phyloP scores from a whole-genome alignment of 129 eudicot genomes.

The Centella asiatica region DNA sequence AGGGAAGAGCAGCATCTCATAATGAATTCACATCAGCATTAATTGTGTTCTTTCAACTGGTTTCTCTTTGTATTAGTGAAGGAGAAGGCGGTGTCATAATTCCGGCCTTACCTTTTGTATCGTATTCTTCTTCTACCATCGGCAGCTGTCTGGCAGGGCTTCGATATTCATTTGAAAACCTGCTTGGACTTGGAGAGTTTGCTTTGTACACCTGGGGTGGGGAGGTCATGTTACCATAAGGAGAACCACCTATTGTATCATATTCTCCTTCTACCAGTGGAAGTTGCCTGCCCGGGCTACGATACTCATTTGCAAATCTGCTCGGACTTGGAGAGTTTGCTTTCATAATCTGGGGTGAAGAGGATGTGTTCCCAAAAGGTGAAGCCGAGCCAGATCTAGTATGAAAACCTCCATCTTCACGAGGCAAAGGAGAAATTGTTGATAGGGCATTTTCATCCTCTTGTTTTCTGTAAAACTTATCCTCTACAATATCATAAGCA shows the following conservation, averaged over 20 bases:
- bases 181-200: slow-evolving; percentile 6
- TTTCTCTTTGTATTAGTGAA: slow-evolving; percentile 47
- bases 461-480: slow-evolving; percentile 47
- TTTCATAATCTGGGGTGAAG: slow-evolving; percentile 15
- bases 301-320: slow-evolving; percentile 31
- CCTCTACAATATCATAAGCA: slow-evolving; percentile 59
- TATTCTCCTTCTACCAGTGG: slow-evolving; percentile 28
- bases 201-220: not conserved
- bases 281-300: slow-evolving; percentile 32
- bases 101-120: slow-evolving; percentile 23
- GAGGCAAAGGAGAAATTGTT: slow-evolving; percentile 41
- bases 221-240: not conserved
- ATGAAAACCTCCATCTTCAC: slow-evolving; percentile 39
- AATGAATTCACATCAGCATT: not conserved
- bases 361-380: slow-evolving; percentile 27
- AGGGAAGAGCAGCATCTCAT: not conserved
- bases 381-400: slow-evolving; percentile 40
- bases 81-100: slow-evolving; percentile 67
- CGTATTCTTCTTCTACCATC: slow-evolving; percentile 27
- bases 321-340: slow-evolving; percentile 52
- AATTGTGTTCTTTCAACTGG: slow-evolving; percentile 13
- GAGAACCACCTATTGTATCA: slow-evolving; percentile 14
- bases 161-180: slow-evolving; percentile 1
- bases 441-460: slow-evolving; percentile 20
- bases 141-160: slow-evolving; percentile 26